Percentiles rank a stretch among this genome's conserved stretches.
phyloP scores from a whole-genome alignment of 1,284 basidiomycete species.

The Moniliella sp. region DNA sequence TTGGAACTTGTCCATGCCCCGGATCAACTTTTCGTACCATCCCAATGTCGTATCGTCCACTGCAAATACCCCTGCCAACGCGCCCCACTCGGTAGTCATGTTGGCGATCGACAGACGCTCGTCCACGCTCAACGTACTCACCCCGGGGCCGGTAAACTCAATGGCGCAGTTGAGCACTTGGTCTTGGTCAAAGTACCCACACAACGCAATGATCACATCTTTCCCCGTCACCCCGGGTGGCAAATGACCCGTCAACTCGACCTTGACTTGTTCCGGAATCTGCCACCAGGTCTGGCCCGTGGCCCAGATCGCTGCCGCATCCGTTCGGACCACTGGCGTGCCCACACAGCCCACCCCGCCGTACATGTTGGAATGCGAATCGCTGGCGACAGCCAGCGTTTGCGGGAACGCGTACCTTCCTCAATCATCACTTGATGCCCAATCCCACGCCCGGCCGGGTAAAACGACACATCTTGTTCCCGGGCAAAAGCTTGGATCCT shows the following conservation, averaged over 20 bases:
- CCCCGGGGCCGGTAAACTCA: constrained; percentile 83
- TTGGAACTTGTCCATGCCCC: constrained; percentile 55
- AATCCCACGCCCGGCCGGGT: constrained; percentile 90
- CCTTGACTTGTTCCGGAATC: constrained; percentile 83
- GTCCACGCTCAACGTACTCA: constrained; percentile 60
- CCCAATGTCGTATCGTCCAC: constrained; percentile 58
- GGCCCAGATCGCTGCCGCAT: constrained; percentile 87
- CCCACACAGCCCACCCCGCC: constrained; percentile 90
- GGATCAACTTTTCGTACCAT: constrained; percentile 69
- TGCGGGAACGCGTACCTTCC: constrained; percentile 33
- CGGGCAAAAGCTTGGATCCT: constrained; percentile 78
- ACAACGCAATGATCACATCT: constrained; percentile 90
- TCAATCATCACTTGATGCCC: constrained; percentile 39
- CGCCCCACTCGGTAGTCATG: constrained; percentile 99
- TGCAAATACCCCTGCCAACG: constrained; percentile 81
- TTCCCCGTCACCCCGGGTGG: constrained; percentile 83
- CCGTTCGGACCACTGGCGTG: constrained; percentile 60
- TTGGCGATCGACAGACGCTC: constrained; percentile 65
- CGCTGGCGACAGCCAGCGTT: constrained; percentile 49
- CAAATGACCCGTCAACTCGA: constrained; percentile 64
- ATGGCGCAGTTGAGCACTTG: constrained; percentile 95
- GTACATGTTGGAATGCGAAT: constrained; percentile 97
- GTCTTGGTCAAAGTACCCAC: constrained; percentile 86
- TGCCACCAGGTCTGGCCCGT: constrained; percentile 99
- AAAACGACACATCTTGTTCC: constrained; percentile 71